Percentiles rank a stretch among this genome's conserved stretches.
Conservation (phyloP, 257 asterid species). For the Perilla frutescens region DNA sequence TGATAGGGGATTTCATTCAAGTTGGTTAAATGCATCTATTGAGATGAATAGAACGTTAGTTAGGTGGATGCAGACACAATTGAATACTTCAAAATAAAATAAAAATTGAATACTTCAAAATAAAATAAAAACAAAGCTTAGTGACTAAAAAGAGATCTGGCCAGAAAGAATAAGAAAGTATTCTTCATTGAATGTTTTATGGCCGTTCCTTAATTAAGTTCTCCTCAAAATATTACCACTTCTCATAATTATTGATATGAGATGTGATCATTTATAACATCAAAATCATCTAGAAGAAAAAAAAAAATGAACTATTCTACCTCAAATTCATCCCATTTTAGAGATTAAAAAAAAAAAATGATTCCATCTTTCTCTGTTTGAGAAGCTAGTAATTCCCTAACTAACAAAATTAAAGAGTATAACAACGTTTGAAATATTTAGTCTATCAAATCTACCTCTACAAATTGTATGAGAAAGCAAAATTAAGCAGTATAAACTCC, state of each 20-base stretch:
- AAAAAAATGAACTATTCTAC: neutral
- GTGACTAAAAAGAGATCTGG: too few relatives aligned
- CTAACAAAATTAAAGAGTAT: neutral
- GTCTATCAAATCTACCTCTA: conserved; percentile 25
- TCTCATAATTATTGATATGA: conserved; percentile 13
- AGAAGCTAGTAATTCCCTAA: neutral
- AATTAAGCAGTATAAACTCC: conserved; percentile 26
- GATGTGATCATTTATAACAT: neutral
- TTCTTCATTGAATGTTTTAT: neutral
- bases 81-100: too few relatives aligned
- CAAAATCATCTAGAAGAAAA: neutral
- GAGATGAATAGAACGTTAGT: too few relatives aligned
- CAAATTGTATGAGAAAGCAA: neutral
- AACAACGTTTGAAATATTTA: neutral
- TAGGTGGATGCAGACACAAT: too few relatives aligned
- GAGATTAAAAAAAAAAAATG: neutral
- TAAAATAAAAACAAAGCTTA: too few relatives aligned
- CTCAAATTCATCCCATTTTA: conserved; percentile 1
- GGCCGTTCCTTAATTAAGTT: neutral
- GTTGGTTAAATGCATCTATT: too few relatives aligned
- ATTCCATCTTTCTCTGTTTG: neutral
- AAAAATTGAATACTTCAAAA: too few relatives aligned
- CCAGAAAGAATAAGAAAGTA: too few relatives aligned
- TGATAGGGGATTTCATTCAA: too few relatives aligned
- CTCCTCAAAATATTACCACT: conserved; percentile 12